Conservation (phyloP, 257 asterid genomes). For the Galeopsis tetrahit region DNA sequence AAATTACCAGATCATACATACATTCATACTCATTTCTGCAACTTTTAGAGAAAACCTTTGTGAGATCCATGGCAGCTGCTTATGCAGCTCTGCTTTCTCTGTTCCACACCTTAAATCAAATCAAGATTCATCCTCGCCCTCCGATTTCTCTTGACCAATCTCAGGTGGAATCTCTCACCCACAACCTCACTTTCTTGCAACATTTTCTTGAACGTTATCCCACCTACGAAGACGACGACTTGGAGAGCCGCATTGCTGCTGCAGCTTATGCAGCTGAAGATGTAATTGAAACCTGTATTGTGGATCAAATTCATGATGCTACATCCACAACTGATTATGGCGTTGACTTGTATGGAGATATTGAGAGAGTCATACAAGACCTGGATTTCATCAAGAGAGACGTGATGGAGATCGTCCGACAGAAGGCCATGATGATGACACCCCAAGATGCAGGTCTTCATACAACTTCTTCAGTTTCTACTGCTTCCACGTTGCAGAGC, state of each 20-base stretch:
- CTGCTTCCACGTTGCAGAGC: neutral
- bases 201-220: neutral
- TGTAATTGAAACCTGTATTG: neutral
- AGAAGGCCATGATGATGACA: neutral
- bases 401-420: neutral
- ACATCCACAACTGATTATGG: neutral
- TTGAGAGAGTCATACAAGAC: neutral
- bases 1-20: too few relatives aligned
- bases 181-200: neutral
- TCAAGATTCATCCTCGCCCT: neutral
- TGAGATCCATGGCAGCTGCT: neutral
- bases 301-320: neutral
- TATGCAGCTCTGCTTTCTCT: neutral
- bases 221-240: neutral
- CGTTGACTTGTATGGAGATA: neutral
- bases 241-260: neutral
- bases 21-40: too few relatives aligned
- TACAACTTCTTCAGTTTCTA: neutral
- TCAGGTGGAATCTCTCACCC: neutral
- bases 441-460: too few relatives aligned
- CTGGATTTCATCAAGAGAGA: neutral
- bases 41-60: too few relatives aligned
- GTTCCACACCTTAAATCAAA: neutral
- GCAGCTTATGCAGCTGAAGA: constrained; percentile 1
- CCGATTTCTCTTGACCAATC: neutral